phyloP scores from a whole-genome alignment of 495 filamentous ascomycete species.

The Pseudotulostoma volvatum region DNA sequence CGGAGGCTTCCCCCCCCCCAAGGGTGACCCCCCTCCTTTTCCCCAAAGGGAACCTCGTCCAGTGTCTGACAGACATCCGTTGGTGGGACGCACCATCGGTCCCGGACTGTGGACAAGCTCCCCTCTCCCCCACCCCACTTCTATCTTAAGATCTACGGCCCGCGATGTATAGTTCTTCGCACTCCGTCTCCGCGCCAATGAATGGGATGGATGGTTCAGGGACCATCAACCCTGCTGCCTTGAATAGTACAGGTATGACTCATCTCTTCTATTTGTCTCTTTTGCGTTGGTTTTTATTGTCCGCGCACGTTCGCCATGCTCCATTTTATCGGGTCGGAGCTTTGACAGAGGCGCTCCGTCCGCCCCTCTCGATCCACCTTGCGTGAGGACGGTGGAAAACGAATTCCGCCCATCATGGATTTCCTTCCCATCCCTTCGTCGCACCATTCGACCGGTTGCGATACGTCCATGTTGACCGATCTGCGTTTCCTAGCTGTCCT shows the following conservation, averaged over 20 bases:
- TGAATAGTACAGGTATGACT: slow-evolving; percentile 47
- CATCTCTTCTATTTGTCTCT: slow-evolving; percentile 7
- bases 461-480: slow-evolving; percentile 16
- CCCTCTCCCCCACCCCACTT: not conserved
- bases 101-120: not conserved
- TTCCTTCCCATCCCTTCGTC: not conserved
- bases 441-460: not conserved
- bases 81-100: no score
- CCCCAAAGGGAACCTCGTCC: not conserved
- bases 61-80: not conserved
- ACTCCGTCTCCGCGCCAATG: slow-evolving; percentile 32
- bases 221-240: slow-evolving; percentile 65
- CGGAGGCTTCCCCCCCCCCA: no score
- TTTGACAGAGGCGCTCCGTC: no score
- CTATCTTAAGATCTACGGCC: not conserved
- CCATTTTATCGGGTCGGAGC: no score
- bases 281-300: no score
- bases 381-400: slow-evolving; percentile 14
- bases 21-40: no score
- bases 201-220: slow-evolving; percentile 56
- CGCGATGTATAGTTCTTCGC: slow-evolving; percentile 43
- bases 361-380: slow-evolving; percentile 4
- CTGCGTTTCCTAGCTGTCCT: slow-evolving; percentile 27
- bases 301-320: not conserved
- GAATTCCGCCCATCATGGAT: not conserved